Evolutionary conservation across 2,329 filamentous ascomycete species (phyloP).

Genomic region (Ceratocystiopsis brevicomis): DNA sequence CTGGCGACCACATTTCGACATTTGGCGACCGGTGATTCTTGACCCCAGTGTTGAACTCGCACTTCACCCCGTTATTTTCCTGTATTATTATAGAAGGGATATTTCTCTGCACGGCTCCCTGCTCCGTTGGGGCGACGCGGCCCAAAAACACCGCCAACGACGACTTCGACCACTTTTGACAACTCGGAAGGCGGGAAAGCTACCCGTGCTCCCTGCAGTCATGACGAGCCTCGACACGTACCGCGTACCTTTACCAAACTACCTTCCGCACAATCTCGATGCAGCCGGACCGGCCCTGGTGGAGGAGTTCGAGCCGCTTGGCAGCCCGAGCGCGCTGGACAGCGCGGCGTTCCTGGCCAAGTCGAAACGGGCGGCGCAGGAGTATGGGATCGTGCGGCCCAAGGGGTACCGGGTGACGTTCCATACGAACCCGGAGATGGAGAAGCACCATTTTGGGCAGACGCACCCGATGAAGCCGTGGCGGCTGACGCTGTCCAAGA

Average conservation of each 20-base stretch:
- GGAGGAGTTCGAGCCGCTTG: conserved; percentile 32
- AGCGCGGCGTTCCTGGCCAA: conserved; percentile 38
- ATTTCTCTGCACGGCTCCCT: no score
- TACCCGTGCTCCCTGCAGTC: no score
- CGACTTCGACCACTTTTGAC: no score
- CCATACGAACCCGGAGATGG: conserved; percentile 86
- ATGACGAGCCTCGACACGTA: conserved; percentile 26
- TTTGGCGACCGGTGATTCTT: no score
- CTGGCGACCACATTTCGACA: no score
- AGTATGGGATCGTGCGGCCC: conserved; percentile 57
- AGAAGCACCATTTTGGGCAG: conserved; percentile 91
- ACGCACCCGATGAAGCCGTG: conserved; percentile 99
- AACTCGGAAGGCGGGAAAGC: no score
- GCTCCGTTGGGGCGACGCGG: no score
- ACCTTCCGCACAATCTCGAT: conserved; percentile 35
- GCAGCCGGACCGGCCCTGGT: conserved; percentile 28
- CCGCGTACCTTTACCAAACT: conserved; percentile 38
- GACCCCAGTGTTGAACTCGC: no score
- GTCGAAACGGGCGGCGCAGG: conserved; percentile 35
- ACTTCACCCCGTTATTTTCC: no score
- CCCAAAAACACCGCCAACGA: no score
- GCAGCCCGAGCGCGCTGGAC: conserved; percentile 30
- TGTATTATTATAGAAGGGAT: no score
- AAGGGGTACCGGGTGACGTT: conserved; percentile 85
- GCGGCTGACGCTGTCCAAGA: conserved; percentile 88